A percentile compares a stretch with the other conserved stretches of the same genome.
Conservation (phyloP, 371 early-diverging fungal species). For the Chytridium lagenaria region DNA sequence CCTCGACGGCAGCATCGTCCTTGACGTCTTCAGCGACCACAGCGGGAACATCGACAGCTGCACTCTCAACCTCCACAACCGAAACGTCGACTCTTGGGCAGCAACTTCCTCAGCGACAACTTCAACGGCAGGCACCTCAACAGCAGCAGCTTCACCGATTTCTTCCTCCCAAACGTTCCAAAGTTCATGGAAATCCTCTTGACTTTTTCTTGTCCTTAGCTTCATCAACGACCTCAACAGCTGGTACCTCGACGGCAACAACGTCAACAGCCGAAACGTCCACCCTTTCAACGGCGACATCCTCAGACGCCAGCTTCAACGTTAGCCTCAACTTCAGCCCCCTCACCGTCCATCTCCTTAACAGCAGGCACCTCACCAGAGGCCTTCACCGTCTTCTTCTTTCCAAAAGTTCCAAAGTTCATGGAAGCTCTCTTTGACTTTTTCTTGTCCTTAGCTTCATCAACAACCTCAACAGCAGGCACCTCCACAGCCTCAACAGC, state of each 20-base stretch:
- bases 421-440: too few relatives aligned
- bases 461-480: background rate
- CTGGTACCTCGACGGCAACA: background rate
- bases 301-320: background rate
- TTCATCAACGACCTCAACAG: too few relatives aligned
- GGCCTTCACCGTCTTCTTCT: too few relatives aligned
- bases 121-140: background rate
- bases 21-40: background rate
- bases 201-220: too few relatives aligned
- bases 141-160: background rate
- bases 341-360: background rate
- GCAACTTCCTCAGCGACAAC: background rate
- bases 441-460: background rate
- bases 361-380: background rate
- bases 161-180: too few relatives aligned
- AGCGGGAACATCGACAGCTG: background rate
- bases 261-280: background rate
- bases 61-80: background rate
- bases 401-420: too few relatives aligned
- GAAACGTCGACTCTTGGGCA: background rate
- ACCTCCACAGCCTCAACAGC: background rate
- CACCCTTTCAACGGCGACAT: background rate
- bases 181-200: too few relatives aligned
- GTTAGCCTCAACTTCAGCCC: background rate
- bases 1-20: too few relatives aligned